Conservation (phyloP, 2,329 filamentous ascomycete genomes). For the Alternaria sp. region DNA sequence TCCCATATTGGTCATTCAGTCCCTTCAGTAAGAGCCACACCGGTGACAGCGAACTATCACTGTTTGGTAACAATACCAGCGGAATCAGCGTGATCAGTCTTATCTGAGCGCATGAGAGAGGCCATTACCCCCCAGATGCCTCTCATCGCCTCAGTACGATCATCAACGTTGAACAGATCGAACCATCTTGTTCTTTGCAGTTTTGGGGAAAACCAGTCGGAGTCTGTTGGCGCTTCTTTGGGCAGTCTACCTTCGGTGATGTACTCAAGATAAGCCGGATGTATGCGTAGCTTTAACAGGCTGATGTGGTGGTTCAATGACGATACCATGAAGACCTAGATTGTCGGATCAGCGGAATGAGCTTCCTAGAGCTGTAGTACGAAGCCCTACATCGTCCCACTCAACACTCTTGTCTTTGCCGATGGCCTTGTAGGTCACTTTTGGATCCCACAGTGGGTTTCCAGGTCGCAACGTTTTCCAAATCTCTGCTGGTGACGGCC, state of each 20-base stretch:
- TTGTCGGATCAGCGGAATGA: conserved; percentile 14
- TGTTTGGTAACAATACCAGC: conserved; percentile 10
- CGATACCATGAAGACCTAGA: conserved; percentile 66
- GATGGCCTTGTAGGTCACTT: conserved; percentile 62
- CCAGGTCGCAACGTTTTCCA: conserved; percentile 62
- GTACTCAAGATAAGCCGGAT: conserved; percentile 62
- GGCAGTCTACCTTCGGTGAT: conserved; percentile 55
- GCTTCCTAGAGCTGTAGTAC: not conserved
- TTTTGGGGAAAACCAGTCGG: conserved; percentile 58
- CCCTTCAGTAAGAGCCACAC: not conserved
- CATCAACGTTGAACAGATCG: conserved; percentile 61
- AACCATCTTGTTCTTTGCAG: conserved; percentile 65
- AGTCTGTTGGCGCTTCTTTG: conserved; percentile 29
- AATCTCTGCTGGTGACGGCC: conserved; percentile 55
- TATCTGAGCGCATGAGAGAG: conserved; percentile 53
- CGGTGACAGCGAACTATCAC: not conserved
- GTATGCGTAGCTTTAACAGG: conserved; percentile 64
- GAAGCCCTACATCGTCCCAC: conserved; percentile 61
- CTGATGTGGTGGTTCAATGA: conserved; percentile 68
- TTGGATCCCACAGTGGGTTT: conserved; percentile 62
- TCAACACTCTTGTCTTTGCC: conserved; percentile 57
- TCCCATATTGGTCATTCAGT: not conserved
- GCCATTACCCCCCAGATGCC: conserved; percentile 65
- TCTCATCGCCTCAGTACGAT: conserved; percentile 63
- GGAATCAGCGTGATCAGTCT: conserved; percentile 4